Conservation (phyloP, 805 yeast genomes). For the Candida patagonica region DNA sequence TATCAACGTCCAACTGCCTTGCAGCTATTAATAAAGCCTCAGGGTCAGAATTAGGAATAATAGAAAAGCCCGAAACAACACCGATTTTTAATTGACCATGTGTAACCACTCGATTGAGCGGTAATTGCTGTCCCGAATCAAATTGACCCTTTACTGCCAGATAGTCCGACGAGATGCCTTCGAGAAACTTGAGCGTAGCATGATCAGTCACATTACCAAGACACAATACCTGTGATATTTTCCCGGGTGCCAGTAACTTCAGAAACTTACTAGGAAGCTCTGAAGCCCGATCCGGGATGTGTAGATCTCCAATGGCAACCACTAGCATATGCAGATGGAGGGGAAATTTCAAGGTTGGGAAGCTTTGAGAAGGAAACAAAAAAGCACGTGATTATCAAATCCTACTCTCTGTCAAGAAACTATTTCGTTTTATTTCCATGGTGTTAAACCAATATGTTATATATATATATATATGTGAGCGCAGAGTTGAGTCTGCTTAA, state of each 20-base stretch:
- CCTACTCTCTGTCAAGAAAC: too few species aligned
- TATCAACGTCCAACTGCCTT: conserved; percentile 84
- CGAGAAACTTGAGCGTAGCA: conserved; percentile 53
- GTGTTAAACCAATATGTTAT: conserved; percentile 2
- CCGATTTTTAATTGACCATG: conserved; percentile 74
- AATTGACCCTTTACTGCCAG: conserved; percentile 76
- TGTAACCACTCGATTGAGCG: conserved; percentile 53
- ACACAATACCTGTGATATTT: conserved; percentile 75
- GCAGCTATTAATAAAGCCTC: conserved; percentile 74
- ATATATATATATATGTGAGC: not conserved
- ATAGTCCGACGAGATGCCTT: conserved; percentile 60
- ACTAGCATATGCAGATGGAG: conserved; percentile 42
- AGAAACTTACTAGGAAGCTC: conserved; percentile 39
- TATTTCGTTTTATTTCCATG: conserved; percentile 1
- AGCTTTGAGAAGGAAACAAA: not conserved
- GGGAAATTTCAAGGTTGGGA: not conserved
- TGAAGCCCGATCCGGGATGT: conserved; percentile 22
- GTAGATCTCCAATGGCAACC: conserved; percentile 81
- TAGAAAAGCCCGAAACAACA: conserved; percentile 70
- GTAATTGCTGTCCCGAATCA: conserved; percentile 49
- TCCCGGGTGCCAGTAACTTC: conserved; percentile 73
- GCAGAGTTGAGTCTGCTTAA: conserved; percentile 3
- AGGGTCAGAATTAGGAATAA: conserved; percentile 83
- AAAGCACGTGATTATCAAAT: not conserved
- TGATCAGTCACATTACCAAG: conserved; percentile 72